Evolutionary conservation across 495 filamentous ascomycete genomes (phyloP), one percentile per base, ranked within the genome.

Genomic region (Hypoxylon perforatum): DNA sequence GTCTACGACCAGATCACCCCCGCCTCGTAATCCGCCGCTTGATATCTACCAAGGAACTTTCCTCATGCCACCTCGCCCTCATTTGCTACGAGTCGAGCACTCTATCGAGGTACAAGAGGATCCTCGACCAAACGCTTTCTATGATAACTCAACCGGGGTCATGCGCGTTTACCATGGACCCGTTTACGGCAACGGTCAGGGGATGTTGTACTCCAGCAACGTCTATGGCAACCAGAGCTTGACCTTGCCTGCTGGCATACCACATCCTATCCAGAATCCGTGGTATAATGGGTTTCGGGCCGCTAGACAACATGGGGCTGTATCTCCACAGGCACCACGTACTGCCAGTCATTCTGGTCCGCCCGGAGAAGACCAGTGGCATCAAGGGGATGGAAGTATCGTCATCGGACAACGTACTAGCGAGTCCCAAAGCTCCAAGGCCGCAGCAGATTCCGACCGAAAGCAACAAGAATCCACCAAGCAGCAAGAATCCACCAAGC

Each of bases 111-210:
- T 74, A 21, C 56, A 70, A n/a, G 49, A 69, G 0, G 81, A 83
- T 57, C 79, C 81, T 17, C 75, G 73, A 0, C 83, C 83, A 17
- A 85, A 85, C 61, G 78, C 83, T 19, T 85, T 82, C 70, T 78
- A 79, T 49, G 81, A 84, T 59, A 55, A 67, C 19, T 64, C 72
- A 11, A 73, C 69, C 25, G 75, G 77, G 10, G 46, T 79, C 17
- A 75, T 79, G 53, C 78, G 80, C 2, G 78, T 84, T 44, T 85
- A 84, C 51, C 81, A 85, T 57, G 82, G 82, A 0, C 77, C 77
- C 0, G 52, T 71, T 21, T 84, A 80, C 57, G 83, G 82, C 45
- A 82, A 80, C 64, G 75, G 77, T 19, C 69, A 69, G 12, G 74
- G 72, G 1, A 55, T 51, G 6, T 49, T 75, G 46, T 70, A 78